phyloP scores from a whole-genome alignment of 2,329 filamentous ascomycete genomes.

The Chalaropsis thielavioides region DNA sequence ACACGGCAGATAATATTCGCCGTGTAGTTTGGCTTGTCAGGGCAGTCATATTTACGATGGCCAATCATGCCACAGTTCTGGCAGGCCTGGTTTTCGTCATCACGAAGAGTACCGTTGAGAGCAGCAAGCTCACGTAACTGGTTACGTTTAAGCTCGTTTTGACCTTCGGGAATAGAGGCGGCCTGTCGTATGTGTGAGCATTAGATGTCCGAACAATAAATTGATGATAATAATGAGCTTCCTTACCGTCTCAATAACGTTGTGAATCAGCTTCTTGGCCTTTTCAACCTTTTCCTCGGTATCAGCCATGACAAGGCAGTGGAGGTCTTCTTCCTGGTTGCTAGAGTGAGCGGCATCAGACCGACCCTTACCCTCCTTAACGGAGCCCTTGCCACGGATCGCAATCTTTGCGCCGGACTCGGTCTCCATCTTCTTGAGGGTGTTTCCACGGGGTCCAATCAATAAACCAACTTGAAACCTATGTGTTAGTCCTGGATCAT shows the following conservation, averaged over 20 bases:
- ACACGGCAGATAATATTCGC: conserved; percentile 98
- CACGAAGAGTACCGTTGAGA: conserved; percentile 95
- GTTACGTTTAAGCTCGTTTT: conserved; percentile 97
- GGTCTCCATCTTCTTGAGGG: conserved; percentile 97
- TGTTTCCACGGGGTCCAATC: conserved; percentile 99
- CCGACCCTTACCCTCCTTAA: conserved; percentile 98
- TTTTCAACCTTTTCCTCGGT: conserved; percentile 99
- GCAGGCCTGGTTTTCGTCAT: conserved; percentile 98
- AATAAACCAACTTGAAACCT: conserved; percentile 98
- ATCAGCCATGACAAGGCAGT: conserved; percentile 99
- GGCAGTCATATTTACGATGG: conserved; percentile 96
- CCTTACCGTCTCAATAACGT: conserved; percentile 93
- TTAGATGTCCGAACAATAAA: too few relatives aligned
- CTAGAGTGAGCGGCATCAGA: conserved; percentile 98
- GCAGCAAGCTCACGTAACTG: conserved; percentile 94
- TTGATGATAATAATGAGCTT: not conserved
- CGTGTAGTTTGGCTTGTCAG: conserved; percentile 95
- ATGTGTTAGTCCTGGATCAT: conserved; percentile 63
- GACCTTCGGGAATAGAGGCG: conserved; percentile 93
- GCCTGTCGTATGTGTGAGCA: conserved; percentile 41
- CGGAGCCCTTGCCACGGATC: conserved; percentile 97
- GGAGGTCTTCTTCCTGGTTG: conserved; percentile 98
- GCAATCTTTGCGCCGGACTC: conserved; percentile 97
- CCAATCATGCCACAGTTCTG: conserved; percentile 99
- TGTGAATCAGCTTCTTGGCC: conserved; percentile 95